Evolutionary conservation across 768 basidiomycete species (phyloP).

Genomic region (Exidia glandulosa): DNA sequence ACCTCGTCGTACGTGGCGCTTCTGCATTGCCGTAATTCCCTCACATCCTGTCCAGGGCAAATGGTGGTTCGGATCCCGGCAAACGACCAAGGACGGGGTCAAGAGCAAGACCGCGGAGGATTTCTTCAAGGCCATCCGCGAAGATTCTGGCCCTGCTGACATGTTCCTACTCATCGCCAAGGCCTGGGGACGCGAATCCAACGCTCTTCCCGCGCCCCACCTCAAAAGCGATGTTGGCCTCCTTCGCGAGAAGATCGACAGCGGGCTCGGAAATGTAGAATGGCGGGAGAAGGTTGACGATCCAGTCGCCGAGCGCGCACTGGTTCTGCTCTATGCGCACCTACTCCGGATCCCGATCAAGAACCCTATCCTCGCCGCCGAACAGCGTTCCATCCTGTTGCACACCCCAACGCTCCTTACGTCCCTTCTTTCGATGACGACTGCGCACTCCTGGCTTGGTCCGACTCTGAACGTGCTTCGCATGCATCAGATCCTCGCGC

Average conservation of each 20-base stretch:
- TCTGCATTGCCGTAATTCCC: too few species aligned
- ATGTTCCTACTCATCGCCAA: constrained; percentile 60
- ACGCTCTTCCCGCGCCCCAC: constrained; percentile 12
- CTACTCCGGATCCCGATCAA: constrained; percentile 54
- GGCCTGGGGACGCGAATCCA: constrained; percentile 39
- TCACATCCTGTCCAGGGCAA: constrained; percentile 44
- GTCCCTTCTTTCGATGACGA: constrained; percentile 70
- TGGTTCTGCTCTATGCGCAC: constrained; percentile 77
- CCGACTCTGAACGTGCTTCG: constrained; percentile 72
- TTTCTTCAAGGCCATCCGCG: constrained; percentile 81
- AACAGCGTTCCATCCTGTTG: constrained; percentile 59
- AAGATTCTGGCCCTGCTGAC: constrained; percentile 64
- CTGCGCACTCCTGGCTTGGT: constrained; percentile 81
- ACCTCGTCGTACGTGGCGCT: constrained; percentile 61
- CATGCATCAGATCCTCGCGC: constrained; percentile 70
- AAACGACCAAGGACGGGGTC: constrained; percentile 87
- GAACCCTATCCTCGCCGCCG: constrained; percentile 34
- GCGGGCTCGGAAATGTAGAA: background rate
- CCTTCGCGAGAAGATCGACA: constrained; percentile 40
- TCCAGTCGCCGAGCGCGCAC: constrained; percentile 47
- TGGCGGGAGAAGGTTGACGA: constrained; percentile 27
- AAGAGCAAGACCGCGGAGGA: constrained; percentile 67
- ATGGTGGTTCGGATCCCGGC: constrained; percentile 95
- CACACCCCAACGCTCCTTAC: constrained; percentile 63
- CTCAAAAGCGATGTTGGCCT: constrained; percentile 27